Percentiles rank a stretch among this genome's conserved stretches.
phyloP scores from a whole-genome alignment of 345 rosid species.

The Toxicodendron radicans region DNA sequence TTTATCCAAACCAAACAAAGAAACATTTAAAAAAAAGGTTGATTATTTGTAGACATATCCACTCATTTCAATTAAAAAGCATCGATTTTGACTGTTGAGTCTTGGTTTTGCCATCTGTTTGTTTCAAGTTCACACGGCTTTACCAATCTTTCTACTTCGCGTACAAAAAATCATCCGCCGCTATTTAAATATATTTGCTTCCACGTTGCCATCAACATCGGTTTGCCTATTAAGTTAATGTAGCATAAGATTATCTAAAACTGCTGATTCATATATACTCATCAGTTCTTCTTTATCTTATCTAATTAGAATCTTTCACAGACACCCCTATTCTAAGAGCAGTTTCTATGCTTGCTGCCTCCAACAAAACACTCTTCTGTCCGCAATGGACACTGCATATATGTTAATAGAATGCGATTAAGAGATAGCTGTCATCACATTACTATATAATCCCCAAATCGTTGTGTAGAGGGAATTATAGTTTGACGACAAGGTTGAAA shows the following conservation, averaged over 20 bases:
- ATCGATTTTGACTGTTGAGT: neutral
- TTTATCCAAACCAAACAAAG: too few species aligned
- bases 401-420: neutral
- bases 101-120: slow-evolving; percentile 7
- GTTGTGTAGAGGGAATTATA: too few species aligned
- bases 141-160: neutral
- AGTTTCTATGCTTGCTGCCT: neutral
- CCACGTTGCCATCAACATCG: neutral
- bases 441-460: too few species aligned
- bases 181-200: neutral
- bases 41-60: too few species aligned
- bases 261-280: neutral
- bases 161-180: neutral
- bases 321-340: neutral
- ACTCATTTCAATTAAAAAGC: neutral
- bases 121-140: slow-evolving; percentile 16
- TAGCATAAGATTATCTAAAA: neutral
- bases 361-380: neutral
- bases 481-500: too few species aligned
- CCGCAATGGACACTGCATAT: neutral
- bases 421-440: neutral
- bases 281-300: neutral
- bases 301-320: neutral
- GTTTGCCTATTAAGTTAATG: neutral
- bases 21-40: too few species aligned